Base-by-base conservation (phyloP, 805 yeast genomes). In the Suhomyces tanzawaensis region DNA sequence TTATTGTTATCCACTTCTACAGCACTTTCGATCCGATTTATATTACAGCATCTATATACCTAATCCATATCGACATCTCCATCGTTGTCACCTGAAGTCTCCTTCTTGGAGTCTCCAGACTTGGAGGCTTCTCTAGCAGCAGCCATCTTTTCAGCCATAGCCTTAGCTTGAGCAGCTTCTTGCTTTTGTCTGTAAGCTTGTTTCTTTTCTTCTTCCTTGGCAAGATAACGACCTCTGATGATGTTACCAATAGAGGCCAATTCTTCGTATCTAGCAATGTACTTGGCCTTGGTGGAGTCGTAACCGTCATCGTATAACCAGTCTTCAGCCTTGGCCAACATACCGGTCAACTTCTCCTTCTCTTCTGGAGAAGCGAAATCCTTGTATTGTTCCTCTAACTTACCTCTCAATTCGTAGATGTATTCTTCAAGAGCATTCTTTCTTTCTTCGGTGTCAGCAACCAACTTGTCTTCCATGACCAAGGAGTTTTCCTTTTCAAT, bases 251-350 rank as follows among this genome's bases (percentile, higher is more conserved):
- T 74, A 29, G 95, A 78, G 32, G 96, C 95, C 59, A 93, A 81
- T 70, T 93, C 99, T 72, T 93, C 98, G 71, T 89, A 89, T 71
- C 86, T 90, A 60, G 99, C 98, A 69, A 95, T 82, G 77, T 91
- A 93, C 66, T 85, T 87, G 55, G 93, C 99, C 80, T 93, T 90
- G 58, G 90, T 77, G 47, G 97, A 79, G 66, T 93, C 99, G 62
- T 86, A 89, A 60, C 98, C 98, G 41, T 89, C 99, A 46, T 85
- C 95, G 69, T 93, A 93, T 58, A 93, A 80, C 99, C 99, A 93
- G 61, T 91, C 96, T 77, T 93, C 99, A 50, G 98, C 81, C 65
- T 81, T 83, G 58, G 75, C 63, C 62, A 93, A 77, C 76, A 84
- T 76, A 44, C 71, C 85, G 34, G 77, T 64, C 58, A 93, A 76